Percentiles rank a stretch among this genome's conserved stretches.
Conservation (phyloP, 2,329 filamentous ascomycete genomes). For the Emergomyces orientalis region DNA sequence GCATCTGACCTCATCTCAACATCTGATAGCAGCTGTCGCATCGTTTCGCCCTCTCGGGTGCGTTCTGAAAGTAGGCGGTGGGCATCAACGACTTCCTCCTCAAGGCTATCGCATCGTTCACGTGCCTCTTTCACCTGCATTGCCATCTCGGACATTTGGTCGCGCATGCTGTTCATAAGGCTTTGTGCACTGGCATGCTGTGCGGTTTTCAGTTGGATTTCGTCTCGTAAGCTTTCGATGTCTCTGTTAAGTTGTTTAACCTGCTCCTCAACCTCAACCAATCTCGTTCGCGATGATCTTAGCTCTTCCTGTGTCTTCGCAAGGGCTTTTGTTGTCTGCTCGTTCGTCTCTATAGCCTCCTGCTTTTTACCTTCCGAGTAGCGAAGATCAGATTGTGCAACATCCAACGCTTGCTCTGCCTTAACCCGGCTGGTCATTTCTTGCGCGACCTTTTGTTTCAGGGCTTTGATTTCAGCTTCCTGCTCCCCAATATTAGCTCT, state of each 20-base stretch:
- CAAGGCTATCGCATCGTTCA: constrained; percentile 70
- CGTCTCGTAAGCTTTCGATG: constrained; percentile 59
- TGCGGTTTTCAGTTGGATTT: constrained; percentile 71
- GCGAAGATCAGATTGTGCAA: constrained; percentile 66
- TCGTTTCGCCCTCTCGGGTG: constrained; percentile 85
- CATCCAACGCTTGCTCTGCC: constrained; percentile 68
- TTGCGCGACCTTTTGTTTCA: constrained; percentile 68
- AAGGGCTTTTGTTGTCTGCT: constrained; percentile 63
- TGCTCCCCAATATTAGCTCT: constrained; percentile 64
- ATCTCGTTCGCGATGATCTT: constrained; percentile 42
- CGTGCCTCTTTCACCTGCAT: constrained; percentile 87
- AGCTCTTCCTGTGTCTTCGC: constrained; percentile 64
- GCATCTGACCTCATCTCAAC: constrained; percentile 73
- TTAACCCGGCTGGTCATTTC: constrained; percentile 63
- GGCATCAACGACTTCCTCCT: constrained; percentile 85
- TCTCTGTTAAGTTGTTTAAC: constrained; percentile 59
- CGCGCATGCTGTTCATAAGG: constrained; percentile 82
- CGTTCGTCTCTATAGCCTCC: constrained; percentile 62
- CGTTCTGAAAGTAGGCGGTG: constrained; percentile 79
- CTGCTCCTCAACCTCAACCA: constrained; percentile 68
- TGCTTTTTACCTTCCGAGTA: constrained; percentile 69
- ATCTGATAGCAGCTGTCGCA: constrained; percentile 79
- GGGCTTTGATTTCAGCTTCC: constrained; percentile 64
- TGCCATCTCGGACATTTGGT: constrained; percentile 78
- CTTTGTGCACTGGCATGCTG: constrained; percentile 81